phyloP scores from a whole-genome alignment of 345 rosid species.

The Gossypium thurberi region DNA sequence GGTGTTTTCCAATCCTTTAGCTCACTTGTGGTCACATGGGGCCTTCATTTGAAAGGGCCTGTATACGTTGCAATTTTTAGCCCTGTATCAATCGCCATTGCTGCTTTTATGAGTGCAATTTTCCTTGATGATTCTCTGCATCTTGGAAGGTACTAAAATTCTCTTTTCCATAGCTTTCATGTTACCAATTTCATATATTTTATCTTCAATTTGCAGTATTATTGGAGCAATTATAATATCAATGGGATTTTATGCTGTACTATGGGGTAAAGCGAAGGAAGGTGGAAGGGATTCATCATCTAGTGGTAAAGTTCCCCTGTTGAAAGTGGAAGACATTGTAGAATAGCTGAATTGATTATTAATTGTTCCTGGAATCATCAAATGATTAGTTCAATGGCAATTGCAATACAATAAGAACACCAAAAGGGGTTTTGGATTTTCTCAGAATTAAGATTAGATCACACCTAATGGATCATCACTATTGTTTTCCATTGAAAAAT shows the following conservation, averaged over 20 bases:
- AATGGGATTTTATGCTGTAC: slow-evolving; percentile 21
- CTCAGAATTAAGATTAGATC: too few relatives aligned
- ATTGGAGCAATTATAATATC: slow-evolving; percentile 12
- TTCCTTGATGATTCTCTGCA: not conserved
- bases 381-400: not conserved
- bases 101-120: not conserved
- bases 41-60: not conserved
- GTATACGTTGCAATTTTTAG: not conserved
- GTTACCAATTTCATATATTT: too few relatives aligned
- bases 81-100: not conserved
- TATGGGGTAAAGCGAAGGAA: slow-evolving; percentile 29
- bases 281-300: not conserved
- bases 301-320: not conserved
- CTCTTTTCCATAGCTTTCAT: too few relatives aligned
- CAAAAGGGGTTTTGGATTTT: too few relatives aligned
- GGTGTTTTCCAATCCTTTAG: not conserved
- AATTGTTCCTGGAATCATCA: not conserved
- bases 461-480: not conserved
- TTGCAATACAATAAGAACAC: too few relatives aligned
- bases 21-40: not conserved
- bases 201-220: not conserved
- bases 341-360: not conserved
- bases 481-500: not conserved
- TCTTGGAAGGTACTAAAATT: not conserved
- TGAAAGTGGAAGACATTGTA: not conserved